Evolutionary conservation across 768 basidiomycete species (phyloP).

Genomic region (Amanita muscaria): DNA sequence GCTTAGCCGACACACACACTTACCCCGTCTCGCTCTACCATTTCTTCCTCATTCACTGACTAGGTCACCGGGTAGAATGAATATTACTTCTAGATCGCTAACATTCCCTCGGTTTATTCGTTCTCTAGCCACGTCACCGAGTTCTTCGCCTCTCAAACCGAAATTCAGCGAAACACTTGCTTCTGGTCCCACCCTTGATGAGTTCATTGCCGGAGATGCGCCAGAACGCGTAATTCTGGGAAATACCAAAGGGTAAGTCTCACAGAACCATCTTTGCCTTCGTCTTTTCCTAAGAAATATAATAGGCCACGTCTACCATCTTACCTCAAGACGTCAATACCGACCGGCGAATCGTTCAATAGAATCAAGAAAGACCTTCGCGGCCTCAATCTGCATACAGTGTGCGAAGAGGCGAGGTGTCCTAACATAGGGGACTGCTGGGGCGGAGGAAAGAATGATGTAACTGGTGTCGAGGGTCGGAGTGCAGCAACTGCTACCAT

Average conservation of each 20-base stretch:
- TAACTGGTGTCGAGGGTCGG: constrained; percentile 60
- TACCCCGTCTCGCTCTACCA: too few relatives aligned
- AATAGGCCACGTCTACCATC: constrained; percentile 80
- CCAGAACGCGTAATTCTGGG: constrained; percentile 61
- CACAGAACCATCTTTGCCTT: not conserved
- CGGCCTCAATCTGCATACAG: constrained; percentile 87
- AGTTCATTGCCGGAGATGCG: constrained; percentile 63
- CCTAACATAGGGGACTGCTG: constrained; percentile 99
- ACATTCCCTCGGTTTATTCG: constrained; percentile 10
- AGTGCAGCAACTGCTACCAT: constrained; percentile 94
- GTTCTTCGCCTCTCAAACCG: constrained; percentile 24
- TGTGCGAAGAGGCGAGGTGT: constrained; percentile 97
- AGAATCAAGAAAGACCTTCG: constrained; percentile 94
- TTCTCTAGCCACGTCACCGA: constrained; percentile 22
- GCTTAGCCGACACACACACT: too few relatives aligned
- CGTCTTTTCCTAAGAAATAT: not conserved
- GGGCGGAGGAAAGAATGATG: constrained; percentile 70
- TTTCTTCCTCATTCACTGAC: not conserved
- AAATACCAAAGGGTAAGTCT: constrained; percentile 53
- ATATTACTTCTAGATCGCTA: not conserved
- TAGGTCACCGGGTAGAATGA: not conserved
- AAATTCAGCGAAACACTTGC: constrained; percentile 46
- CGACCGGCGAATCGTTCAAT: constrained; percentile 79
- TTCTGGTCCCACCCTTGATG: constrained; percentile 67
- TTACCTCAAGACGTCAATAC: constrained; percentile 86